Evolutionary conservation across 1,139 yeast species (phyloP), one percentile per base, ranked within the genome.

Genomic region (Geotrichum aggregatum): DNA sequence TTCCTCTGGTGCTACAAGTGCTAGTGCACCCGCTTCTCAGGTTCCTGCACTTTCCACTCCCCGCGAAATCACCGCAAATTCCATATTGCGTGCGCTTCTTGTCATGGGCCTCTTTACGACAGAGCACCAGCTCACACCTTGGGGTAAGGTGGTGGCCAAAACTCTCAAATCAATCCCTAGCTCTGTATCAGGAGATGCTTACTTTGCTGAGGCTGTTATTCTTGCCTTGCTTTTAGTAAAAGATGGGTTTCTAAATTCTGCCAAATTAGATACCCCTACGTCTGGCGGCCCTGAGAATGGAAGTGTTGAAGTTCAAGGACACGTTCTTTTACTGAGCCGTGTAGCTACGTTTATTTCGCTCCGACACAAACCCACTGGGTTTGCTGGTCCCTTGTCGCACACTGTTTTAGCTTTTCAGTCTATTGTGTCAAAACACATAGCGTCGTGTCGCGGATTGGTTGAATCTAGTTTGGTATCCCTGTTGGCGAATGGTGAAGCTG

Each of bases 381-480:
- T 83, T 63, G 79, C 79, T 54, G 92, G 92, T 0, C 91, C 92
- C 3, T 72, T 85, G 42, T 84, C 87, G 22, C 76, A 84, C 56
- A 75, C 77, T 50, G 72, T 86, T 35, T 71, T 84, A 52, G 75
- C 79, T 42, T 86, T 84, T 65, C 78, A 92, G 63, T 83, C 89
- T 14, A 82, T 83, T 54, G 67, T 84, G 48, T 76, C 80, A 54
- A 78, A 79, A 50, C 69, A 85, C 47, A 75, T 76, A 35, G 69
- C 68, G 18, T 75, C 76, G 47, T 66, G 82, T 44, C 76, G 80
- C 54, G 82, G 82, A 59, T 69, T 83, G 13, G 66, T 82, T 41
- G 87, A 83, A 61, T 76, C 75, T 50, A 77, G 71, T 55, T 66
- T 75, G 58, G 77, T 74, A 66, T 80, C 81, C 47, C 75, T 76